Percentiles rank a stretch among this genome's conserved stretches.
phyloP scores from a whole-genome alignment of 306 rosid genomes.

The Begonia peltatifolia region DNA sequence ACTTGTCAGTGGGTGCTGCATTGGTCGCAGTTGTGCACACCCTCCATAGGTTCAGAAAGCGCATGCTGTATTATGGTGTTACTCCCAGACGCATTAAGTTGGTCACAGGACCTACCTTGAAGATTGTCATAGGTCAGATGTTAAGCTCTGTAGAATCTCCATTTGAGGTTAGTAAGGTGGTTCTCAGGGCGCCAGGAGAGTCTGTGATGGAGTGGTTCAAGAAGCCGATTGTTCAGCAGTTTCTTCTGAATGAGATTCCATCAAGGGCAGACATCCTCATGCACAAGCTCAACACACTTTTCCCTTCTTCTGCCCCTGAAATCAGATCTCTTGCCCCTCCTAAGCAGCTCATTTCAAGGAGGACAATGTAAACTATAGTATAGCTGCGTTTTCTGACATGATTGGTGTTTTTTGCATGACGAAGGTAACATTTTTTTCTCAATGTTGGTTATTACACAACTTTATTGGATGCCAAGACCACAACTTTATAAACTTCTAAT shows the following conservation, averaged over 20 bases:
- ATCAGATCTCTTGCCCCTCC: constrained; percentile 70
- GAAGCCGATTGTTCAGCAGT: constrained; percentile 93
- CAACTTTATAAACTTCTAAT: too few species aligned
- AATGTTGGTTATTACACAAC: too few species aligned
- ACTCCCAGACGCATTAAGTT: constrained; percentile 78
- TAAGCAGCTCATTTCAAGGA: constrained; percentile 53
- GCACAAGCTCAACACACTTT: constrained; percentile 86
- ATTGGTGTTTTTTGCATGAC: too few species aligned
- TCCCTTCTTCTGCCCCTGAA: constrained; percentile 95
- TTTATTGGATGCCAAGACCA: too few species aligned
- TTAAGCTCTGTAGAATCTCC: constrained; percentile 85
- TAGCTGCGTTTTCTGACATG: too few species aligned
- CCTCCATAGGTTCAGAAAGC: constrained; percentile 89
- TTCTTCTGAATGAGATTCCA: constrained; percentile 82
- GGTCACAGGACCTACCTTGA: constrained; percentile 83
- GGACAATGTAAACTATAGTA: background rate
- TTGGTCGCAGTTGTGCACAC: constrained; percentile 80
- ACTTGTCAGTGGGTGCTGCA: constrained; percentile 91
- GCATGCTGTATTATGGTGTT: constrained; percentile 84
- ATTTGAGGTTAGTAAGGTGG: constrained; percentile 94
- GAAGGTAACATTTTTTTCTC: too few species aligned
- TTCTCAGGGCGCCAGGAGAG: constrained; percentile 86
- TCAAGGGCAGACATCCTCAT: constrained; percentile 73
- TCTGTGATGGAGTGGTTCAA: constrained; percentile 94
- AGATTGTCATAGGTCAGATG: constrained; percentile 80